Evolutionary conservation across 2,329 filamentous ascomycete genomes (phyloP), one percentile per base, ranked within the genome.

Genomic region (Daldinia sp.): DNA sequence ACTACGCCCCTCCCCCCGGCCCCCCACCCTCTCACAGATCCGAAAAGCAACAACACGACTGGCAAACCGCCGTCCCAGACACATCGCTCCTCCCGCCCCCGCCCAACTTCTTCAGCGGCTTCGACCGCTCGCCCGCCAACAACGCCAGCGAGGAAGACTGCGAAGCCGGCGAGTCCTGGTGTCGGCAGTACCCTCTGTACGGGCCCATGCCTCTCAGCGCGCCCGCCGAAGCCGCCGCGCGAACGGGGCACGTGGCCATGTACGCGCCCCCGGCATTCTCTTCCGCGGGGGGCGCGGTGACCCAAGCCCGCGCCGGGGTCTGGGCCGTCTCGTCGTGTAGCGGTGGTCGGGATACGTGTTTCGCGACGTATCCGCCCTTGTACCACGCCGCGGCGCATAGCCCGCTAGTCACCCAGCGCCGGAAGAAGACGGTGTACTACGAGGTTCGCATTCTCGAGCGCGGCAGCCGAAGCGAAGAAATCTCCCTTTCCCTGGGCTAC

Each of bases 21-120:
- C 77, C 76, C 13, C 75, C 75, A 4, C 73, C 74, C 2, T 29
- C 55, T 4, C 34, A 54, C 71, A 7, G n/a, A n/a, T n/a, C n/a
- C n/a, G n/a, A n/a, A 10, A 63, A 69, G 32, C 69, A 71, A 47
- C 63, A 87, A 68, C 90, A 93, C 73, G 87, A 91, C 76, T 93
- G 91, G 91, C 82, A 88, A 68, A 73, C 83, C 5, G 85, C 88
- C 2, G 89, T 93, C 1, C 90, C 90, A 0, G 90, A 93, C 74
- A 92, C 87, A 1, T 82, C 89, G 0, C 82, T 91, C 8, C 85
- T 93, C 41, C 90, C 90, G 1, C 90, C 90, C 0, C 91, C 91
- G 0, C 91, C 91, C 0, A 84, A 85, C 27, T 83, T 92, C 73
- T 87, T 87, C 76, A 78, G 77, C 55, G 85, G 85, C 49, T 87